phyloP scores from a whole-genome alignment of 1,139 yeast genomes.

The Yamadazyma atlantica region DNA sequence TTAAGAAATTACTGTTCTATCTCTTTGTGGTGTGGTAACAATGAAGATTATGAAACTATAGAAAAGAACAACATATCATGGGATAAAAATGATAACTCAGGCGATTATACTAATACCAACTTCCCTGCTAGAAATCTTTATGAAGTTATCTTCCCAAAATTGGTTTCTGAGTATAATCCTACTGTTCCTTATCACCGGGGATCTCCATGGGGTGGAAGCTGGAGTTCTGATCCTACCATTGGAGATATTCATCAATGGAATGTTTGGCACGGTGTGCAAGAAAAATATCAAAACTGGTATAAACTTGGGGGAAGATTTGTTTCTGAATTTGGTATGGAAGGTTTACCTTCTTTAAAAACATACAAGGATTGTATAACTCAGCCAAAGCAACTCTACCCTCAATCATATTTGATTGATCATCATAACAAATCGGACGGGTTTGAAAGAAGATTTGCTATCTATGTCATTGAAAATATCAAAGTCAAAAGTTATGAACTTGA shows the following conservation, averaged over 20 bases:
- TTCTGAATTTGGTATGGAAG: conserved; percentile 47
- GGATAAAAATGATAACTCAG: conserved; percentile 24
- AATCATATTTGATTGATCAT: conserved; percentile 31
- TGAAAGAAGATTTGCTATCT: conserved; percentile 40
- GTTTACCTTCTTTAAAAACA: conserved; percentile 31
- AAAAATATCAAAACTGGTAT: conserved; percentile 40
- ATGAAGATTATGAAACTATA: conserved; percentile 46
- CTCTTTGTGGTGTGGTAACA: conserved; percentile 38
- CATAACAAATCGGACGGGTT: conserved; percentile 45
- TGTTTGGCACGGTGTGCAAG: conserved; percentile 46
- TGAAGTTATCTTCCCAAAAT: conserved; percentile 32
- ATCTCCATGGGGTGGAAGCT: conserved; percentile 39
- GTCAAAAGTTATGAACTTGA: conserved; percentile 27
- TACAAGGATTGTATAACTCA: conserved; percentile 27
- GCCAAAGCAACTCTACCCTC: conserved; percentile 29
- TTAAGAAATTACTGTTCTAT: conserved; percentile 34
- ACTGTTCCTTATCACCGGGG: conserved; percentile 36
- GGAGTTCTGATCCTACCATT: conserved; percentile 28
- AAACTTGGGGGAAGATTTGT: conserved; percentile 39
- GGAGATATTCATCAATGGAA: conserved; percentile 51
- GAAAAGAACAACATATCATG: conserved; percentile 28
- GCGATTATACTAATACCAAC: conserved; percentile 26
- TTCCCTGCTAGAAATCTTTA: conserved; percentile 41
- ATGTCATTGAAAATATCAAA: conserved; percentile 40
- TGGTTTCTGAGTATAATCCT: conserved; percentile 20